Base-by-base conservation (phyloP, 2,329 filamentous ascomycete species). In the Exophiala sideris region DNA sequence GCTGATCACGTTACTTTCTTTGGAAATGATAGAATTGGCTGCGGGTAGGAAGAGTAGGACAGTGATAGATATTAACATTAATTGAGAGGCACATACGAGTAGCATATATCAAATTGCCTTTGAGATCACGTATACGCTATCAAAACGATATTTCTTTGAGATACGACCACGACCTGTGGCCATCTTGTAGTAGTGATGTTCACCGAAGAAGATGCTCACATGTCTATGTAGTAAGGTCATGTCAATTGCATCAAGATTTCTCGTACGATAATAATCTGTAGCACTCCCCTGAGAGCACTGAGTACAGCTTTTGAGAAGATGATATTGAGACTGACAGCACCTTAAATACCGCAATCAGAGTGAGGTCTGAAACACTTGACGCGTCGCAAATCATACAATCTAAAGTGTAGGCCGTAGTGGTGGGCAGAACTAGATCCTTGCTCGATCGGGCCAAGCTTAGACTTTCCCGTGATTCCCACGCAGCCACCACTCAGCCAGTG, bases 291-390 rank as follows among this genome's bases (percentile, higher is more conserved):
- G 24, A 29, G 24, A 29, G 5, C 24, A 29, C 16, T 18, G 7
- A 29, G 24, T 29, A 29, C 24, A 18, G 16, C 16, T 18, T 18
- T 18, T 29, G 3, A 2, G 7, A 29, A 29, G 24, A 29, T 8
- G 24, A 29, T 29, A n/a, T 42, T 42, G 39, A 18, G 39, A 18
- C 24, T 29, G 24, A 29, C 24, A 29, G 24, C 24, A 29, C 24
- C 24, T 29, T 29, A 29, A 29, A 29, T 29, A 29, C 24, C 24
- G 24, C 24, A 29, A 29, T 29, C 24, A 29, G 24, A 29, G 24
- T 29, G 24, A 29, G 24, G 29, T 12, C 9, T 56, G 54, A 56
- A 56, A 56, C 54, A 52, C 32, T 39, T 49, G 54, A 52, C 48
- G 45, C 48, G 47, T 44, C n/a, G 42, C 10, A 18, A 40, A 35